Evolutionary conservation across 2,329 filamentous ascomycete species (phyloP).

Genomic region (Huntiella abstrusa): DNA sequence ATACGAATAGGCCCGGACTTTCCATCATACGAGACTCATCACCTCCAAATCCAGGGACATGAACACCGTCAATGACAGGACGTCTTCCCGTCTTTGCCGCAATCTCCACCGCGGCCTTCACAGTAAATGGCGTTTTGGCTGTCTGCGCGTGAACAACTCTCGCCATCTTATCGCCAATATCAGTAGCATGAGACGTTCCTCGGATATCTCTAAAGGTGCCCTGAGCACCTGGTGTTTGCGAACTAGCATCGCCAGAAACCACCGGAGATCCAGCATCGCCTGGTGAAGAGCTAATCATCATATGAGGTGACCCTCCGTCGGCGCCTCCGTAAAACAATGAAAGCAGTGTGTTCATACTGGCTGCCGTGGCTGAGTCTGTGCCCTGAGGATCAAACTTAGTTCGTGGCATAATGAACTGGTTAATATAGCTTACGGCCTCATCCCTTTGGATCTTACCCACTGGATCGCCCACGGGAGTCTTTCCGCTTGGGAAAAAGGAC

Average conservation of each 20-base stretch:
- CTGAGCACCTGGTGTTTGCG: no score
- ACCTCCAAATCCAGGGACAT: not conserved
- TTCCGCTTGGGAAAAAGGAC: constrained; percentile 36
- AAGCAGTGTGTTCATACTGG: constrained; percentile 34
- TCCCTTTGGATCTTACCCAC: constrained; percentile 47
- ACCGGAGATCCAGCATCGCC: not conserved
- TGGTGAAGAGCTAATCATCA: not conserved
- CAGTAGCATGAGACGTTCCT: no score
- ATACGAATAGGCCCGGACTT: constrained; percentile 36
- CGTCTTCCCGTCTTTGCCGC: no score
- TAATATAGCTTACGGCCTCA: constrained; percentile 48
- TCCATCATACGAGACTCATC: constrained; percentile 14
- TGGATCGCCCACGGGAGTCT: constrained; percentile 32
- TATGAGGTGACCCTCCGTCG: not conserved
- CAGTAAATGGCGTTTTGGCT: no score
- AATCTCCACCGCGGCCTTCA: no score
- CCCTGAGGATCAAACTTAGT: not conserved
- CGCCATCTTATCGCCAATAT: no score
- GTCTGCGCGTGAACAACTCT: no score
- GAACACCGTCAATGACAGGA: no score
- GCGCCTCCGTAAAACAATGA: constrained; percentile 19
- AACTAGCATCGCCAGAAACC: no score
- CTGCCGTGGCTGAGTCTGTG: constrained; percentile 17
- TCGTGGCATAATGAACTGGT: constrained; percentile 46
- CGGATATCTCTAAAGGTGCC: no score